These are phyloP conservation scores for Amanita muscaria DNA, from an alignment of 768 basidiomycete species.

Conservation along the genomic window DNA sequence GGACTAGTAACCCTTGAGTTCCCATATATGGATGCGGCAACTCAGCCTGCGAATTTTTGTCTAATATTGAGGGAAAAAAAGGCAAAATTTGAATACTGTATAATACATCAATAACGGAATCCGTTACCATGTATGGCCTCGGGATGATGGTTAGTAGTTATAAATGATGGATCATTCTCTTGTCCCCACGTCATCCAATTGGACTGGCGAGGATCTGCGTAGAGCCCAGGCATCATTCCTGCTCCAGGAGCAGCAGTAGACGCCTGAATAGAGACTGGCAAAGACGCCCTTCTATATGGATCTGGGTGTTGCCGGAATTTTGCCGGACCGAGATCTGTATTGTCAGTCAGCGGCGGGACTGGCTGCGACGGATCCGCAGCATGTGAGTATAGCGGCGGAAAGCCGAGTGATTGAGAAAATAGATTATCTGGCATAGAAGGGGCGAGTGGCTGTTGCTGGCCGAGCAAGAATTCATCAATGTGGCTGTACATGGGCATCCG, in stretches of 20 bases:
- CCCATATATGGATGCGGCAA: conserved; percentile 9
- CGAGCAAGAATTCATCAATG: conserved; percentile 35
- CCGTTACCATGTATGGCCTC: conserved; percentile 11
- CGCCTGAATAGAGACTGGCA: not conserved
- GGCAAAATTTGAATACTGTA: conserved; percentile 18
- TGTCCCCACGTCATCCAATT: conserved; percentile 14
- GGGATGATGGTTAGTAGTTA: conserved; percentile 3
- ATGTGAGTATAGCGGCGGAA: conserved; percentile 14
- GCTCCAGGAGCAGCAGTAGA: conserved; percentile 7
- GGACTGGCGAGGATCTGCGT: conserved; percentile 9
- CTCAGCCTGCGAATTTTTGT: conserved; percentile 10
- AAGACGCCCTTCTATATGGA: conserved; percentile 12
- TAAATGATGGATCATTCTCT: conserved; percentile 9
- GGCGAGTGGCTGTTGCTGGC: conserved; percentile 25
- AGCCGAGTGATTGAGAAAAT: conserved; percentile 6
- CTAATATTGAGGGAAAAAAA: conserved; percentile 11
- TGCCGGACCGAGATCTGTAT: conserved; percentile 32
- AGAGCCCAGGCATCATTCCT: conserved; percentile 12
- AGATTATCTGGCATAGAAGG: conserved; percentile 18
- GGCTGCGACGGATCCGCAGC: conserved; percentile 8
- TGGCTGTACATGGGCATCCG: conserved; percentile 24
- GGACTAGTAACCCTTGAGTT: not conserved
- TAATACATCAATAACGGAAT: conserved; percentile 7
- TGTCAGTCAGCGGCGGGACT: conserved; percentile 8
- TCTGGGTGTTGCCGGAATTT: conserved; percentile 44